Base-by-base conservation (phyloP, 345 rosid genomes). In the Citrus reticulata region DNA sequence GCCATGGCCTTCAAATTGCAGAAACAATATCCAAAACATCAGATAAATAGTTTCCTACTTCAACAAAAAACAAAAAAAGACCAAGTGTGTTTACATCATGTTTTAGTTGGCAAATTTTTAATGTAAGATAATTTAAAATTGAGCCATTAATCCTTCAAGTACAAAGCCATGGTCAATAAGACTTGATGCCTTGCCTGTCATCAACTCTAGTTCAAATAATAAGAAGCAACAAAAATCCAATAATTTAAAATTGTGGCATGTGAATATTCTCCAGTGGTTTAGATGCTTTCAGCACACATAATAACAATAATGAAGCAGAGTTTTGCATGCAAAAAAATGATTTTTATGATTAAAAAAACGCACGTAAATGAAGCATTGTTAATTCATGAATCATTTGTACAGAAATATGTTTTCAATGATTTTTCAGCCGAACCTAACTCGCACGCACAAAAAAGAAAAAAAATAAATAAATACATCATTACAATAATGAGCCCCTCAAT, bases 1-100 rank as follows among this genome's bases (percentile, higher is more conserved):
- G 91, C 93, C 97, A 93, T 93, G 67, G 67, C 63, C 92, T 81
- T 70, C 57, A 17, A 35, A 24, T 4, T 46, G 27, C 59, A 49
- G 10, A 75, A 27, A 29, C 7, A 49, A 22, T 30, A 20, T 42
- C 40, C 49, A n/a, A 34, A 75, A 46, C 55, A 39, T 60, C 77
- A 60, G 5, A 74, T 25, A 74, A 30, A 74, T 19, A 60, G 55
- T 39, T 61, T 17, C 39, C 40, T 61, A 40, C 11, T 27, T 74
- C 14, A 60, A 25, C 68, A 54, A 62, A 27, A 27, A 42, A 51
- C 5, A 51, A 22, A 8, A 51, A 17, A 49, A 51, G 22, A 29
- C 16, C 4, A 49, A 16, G 4, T 49, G 8, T 2, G 14, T 14
- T 6, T 27, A 9, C 61, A 29, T 17, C 22, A 7, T 46, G 16